Conservation (phyloP, 805 yeast species). For the Barnettozyma wickerhamii region DNA sequence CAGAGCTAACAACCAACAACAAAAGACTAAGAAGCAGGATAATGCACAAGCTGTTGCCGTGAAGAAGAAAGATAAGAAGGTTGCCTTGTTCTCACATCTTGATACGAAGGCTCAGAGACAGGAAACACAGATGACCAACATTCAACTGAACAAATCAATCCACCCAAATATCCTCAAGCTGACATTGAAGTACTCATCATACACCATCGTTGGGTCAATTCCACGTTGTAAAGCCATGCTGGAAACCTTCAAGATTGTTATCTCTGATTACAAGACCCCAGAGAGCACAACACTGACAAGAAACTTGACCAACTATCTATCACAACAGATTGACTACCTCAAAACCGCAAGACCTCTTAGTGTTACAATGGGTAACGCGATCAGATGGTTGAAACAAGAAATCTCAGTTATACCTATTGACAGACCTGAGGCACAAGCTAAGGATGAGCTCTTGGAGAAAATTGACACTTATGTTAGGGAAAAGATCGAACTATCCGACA, state of each 20-base stretch:
- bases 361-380: constrained; percentile 96
- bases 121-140: constrained; percentile 24
- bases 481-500: constrained; percentile 77
- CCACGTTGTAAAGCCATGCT: constrained; percentile 83
- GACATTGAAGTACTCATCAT: constrained; percentile 77
- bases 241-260: constrained; percentile 75
- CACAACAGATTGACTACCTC: constrained; percentile 89
- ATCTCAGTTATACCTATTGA: constrained; percentile 80
- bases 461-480: constrained; percentile 83
- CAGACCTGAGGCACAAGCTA: constrained; percentile 53
- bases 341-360: constrained; percentile 89
- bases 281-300: constrained; percentile 79
- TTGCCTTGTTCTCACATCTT: constrained; percentile 71
- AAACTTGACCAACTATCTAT: constrained; percentile 80
- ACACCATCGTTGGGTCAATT: constrained; percentile 84
- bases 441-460: constrained; percentile 52
- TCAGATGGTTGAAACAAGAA: constrained; percentile 94
- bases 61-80: constrained; percentile 36
- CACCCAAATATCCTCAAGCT: constrained; percentile 83
- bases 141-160: constrained; percentile 43
- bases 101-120: constrained; percentile 76
- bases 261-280: constrained; percentile 79
- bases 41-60: background rate
- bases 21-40: constrained; percentile 24
- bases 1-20: constrained; percentile 35